These are phyloP conservation scores for Craspedostauros australis DNA, from an alignment of 108 stramenopile species.

Conservation along the genomic window DNA sequence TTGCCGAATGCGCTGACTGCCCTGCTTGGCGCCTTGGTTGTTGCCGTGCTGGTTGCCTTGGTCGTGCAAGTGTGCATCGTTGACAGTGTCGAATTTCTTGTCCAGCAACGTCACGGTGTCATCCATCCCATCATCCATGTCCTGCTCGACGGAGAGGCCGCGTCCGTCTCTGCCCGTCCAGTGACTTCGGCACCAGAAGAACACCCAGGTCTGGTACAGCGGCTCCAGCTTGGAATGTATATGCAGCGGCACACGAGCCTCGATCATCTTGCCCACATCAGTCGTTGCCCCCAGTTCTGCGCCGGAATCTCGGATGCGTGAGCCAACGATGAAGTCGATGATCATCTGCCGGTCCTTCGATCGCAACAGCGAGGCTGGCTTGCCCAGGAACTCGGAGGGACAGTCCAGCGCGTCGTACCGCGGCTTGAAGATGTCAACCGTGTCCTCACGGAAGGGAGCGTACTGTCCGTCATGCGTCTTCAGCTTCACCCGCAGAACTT, in stretches of 20 bases:
- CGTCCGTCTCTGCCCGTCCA: slow-evolving; percentile 31
- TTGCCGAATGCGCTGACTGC: too few species aligned
- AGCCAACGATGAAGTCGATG: slow-evolving; percentile 87
- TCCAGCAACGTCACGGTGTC: not conserved
- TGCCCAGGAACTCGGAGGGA: slow-evolving; percentile 38
- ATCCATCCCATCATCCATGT: not conserved
- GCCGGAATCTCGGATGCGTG: slow-evolving; percentile 83
- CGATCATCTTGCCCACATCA: slow-evolving; percentile 76
- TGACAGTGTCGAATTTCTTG: slow-evolving; percentile 6
- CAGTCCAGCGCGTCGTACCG: slow-evolving; percentile 50
- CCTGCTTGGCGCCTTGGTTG: too few species aligned
- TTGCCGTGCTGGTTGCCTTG: too few species aligned
- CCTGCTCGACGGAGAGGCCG: not conserved
- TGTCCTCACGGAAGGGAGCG: slow-evolving; percentile 76
- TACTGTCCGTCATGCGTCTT: slow-evolving; percentile 69
- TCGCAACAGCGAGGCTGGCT: slow-evolving; percentile 60
- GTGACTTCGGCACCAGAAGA: slow-evolving; percentile 62
- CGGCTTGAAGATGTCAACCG: slow-evolving; percentile 45
- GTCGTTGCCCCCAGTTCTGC: slow-evolving; percentile 79
- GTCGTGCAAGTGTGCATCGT: not conserved
- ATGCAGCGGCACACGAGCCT: slow-evolving; percentile 78
- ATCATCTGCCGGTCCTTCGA: slow-evolving; percentile 79
- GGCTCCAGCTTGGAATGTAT: slow-evolving; percentile 70
- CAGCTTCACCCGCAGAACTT: slow-evolving; percentile 80
- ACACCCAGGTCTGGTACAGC: slow-evolving; percentile 66